Evolutionary conservation across 306 rosid species (phyloP), one percentile per base, ranked within the genome.

Genomic region (Nissolia schottii): DNA sequence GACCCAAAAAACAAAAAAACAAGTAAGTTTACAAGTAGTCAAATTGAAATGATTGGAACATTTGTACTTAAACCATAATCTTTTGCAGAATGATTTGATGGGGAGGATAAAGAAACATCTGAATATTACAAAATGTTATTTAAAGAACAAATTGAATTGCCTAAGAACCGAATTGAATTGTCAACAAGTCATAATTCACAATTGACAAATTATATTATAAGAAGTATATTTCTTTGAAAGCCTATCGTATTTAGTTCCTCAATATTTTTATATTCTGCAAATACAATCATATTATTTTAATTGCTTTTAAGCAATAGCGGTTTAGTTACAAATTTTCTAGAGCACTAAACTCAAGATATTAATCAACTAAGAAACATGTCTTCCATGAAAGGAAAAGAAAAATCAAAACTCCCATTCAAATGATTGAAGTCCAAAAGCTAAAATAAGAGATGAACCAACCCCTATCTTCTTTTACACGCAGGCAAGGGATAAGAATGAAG

Each of bases 401-500:
- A 45, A 45, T 1, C 51, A 31, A 19, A 54, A 22, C 20, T 65
- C 45, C 38, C 79, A 82, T 65, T 67, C 71, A 77, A 66, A 69
- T 46, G 28, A 67, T 29, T 71, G 77, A 38, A 57, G 25, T 53
- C 15, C 76, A 81, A 80, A 77, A 75, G 80, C 71, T 40, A 23
- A 64, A 75, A 67, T 35, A 75, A 56, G 18, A 68, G 74, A 84
- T 48, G 68, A 70, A 49, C 68, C 76, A 86, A 56, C 71, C 82
- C 76, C 77, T 67, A 24, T 63, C 51, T 84, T 84, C 31, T 83
- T 70, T 82, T 68, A 59, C 89, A 88, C 77, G 75, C 85, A 75
- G 82, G 82, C 58, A 80, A 80, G 90, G 87, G 87, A 88, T 51
- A 68, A 50, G 69, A 67, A 85, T 73, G 56, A 85, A 86, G 85